Evolutionary conservation across 2,329 filamentous ascomycete species (phyloP), one percentile per base, ranked within the genome.

Genomic region (Trichoderma koningiopsis): DNA sequence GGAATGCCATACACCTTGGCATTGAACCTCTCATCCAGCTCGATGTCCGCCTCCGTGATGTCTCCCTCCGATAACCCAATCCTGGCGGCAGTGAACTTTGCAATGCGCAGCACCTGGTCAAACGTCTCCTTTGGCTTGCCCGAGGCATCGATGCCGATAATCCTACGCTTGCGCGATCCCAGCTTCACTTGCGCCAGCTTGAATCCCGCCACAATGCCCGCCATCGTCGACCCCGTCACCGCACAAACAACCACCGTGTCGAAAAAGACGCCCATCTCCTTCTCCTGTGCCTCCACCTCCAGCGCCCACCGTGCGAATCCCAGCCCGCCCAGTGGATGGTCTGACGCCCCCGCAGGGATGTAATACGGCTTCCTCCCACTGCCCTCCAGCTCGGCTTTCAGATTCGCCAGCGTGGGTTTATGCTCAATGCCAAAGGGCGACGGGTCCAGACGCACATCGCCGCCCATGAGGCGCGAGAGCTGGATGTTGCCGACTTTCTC

Each of bases 261-360:
- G 77, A 91, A 92, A 77, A 90, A 90, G 13, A 91, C 75, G 0
- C 87, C 88, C 31, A 87, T 72, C 71, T 85, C 81, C 71, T 81
- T 79, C 78, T 92, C 90, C 78, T 92, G 90, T 71, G 83, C 81
- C 58, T 82, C 82, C 0, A 93, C 87, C 77, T 92, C 90, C 43
- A 91, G 88, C 1, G 90, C 89, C 87, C 90, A 92, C 2, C 89
- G 82, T 8, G 89, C 89, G 74, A 92, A 92, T 0, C 91, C 90
- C 19, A 92, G 77, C 0, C 90, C 91, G 3, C 91, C 90, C 0
- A 92, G 82, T 0, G 88, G 88, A 76, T 92, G 90, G 76, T 92
- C 89, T 0, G 87, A 90, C 1, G 90, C 90, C 0, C 90, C 90
- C 0, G 90, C 89, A 4, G 91, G 91, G 72, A 92, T 91, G 75